phyloP scores from a whole-genome alignment of 139 green algal species.

The Volvox reticuliferus region DNA sequence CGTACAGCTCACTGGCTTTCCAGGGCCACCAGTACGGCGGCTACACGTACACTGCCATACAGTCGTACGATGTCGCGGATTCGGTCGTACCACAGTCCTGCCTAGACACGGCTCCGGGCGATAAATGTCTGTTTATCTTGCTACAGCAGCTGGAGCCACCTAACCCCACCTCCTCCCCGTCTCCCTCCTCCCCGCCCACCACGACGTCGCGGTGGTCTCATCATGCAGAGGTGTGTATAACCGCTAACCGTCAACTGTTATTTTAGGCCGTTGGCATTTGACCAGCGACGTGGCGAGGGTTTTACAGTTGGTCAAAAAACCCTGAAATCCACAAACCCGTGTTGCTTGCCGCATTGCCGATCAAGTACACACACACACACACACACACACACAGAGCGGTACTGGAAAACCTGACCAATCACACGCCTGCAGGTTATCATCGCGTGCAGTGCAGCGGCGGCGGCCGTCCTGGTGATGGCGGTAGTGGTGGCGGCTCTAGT shows the following conservation, averaged over 20 bases:
- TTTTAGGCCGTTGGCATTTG: too few relatives aligned
- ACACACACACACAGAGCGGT: neutral
- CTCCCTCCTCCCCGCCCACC: neutral
- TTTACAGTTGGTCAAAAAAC: too few relatives aligned
- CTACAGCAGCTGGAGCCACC: neutral
- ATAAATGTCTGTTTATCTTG: neutral
- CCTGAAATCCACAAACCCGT: too few relatives aligned
- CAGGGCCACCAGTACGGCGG: slow-evolving; percentile 21
- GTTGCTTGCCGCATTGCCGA: too few relatives aligned
- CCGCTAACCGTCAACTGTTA: neutral
- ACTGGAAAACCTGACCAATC: neutral
- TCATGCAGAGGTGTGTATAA: neutral
- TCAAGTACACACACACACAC: too few relatives aligned
- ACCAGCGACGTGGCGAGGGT: too few relatives aligned
- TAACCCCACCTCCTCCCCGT: neutral
- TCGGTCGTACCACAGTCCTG: neutral
- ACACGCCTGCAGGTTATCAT: neutral
- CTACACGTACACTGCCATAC: neutral
- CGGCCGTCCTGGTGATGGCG: too few relatives aligned
- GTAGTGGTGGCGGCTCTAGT: too few relatives aligned
- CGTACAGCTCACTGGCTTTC: slow-evolving; percentile 18
- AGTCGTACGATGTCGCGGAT: neutral
- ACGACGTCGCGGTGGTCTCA: neutral
- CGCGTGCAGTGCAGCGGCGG: too few relatives aligned
- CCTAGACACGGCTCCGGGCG: neutral